A percentile compares a stretch with the other conserved stretches of the same genome.
phyloP scores from a whole-genome alignment of 768 basidiomycete genomes.

The Heimioporus sp. region DNA sequence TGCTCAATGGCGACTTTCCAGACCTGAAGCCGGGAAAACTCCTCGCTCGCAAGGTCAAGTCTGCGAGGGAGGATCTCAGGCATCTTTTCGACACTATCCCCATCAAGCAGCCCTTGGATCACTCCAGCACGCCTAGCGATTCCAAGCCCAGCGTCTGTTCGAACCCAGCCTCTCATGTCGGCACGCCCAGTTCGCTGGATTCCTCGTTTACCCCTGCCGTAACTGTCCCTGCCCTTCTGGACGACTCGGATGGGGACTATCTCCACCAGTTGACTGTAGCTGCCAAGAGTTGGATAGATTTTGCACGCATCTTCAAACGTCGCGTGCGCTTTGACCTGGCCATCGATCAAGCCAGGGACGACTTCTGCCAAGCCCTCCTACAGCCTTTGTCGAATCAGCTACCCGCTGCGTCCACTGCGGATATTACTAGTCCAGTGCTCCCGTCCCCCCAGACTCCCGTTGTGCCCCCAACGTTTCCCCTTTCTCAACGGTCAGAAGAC shows the following conservation, averaged over 20 bases:
- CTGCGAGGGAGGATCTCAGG: conserved; percentile 6
- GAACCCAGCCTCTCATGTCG: background rate
- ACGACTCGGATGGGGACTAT: background rate
- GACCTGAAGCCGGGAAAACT: background rate
- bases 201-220: background rate
- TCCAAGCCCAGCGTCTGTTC: background rate
- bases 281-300: conserved; percentile 9
- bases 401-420: background rate
- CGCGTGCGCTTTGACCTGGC: background rate
- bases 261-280: background rate
- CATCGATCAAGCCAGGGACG: conserved; percentile 5
- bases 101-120: background rate
- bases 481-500: too few species aligned
- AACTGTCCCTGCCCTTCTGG: background rate
- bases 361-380: conserved; percentile 9
- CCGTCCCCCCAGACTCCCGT: too few species aligned
- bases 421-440: too few species aligned
- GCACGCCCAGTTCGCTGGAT: too few species aligned
- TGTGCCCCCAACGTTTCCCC: too few species aligned
- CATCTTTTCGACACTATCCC: background rate
- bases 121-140: background rate
- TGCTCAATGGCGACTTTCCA: conserved; percentile 2
- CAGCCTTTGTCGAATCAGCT: background rate
- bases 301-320: background rate
- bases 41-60: conserved; percentile 9